Percentiles rank a stretch among this genome's conserved stretches.
Evolutionary conservation across 2,329 filamentous ascomycete genomes (phyloP).

Genomic region (Apiospora pterosperma): DNA sequence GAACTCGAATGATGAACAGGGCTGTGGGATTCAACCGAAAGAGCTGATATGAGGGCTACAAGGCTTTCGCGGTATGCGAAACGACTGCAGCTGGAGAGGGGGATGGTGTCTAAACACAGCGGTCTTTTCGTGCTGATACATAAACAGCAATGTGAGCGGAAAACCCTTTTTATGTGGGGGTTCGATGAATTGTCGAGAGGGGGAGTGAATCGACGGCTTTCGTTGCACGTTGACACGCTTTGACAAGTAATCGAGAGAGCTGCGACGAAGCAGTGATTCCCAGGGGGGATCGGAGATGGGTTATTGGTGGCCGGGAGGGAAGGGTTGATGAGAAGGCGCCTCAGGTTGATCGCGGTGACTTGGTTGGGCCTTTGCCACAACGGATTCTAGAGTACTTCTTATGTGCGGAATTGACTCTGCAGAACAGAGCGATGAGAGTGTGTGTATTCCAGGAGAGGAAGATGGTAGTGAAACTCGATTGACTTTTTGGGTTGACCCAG

Average conservation of each 20-base stretch:
- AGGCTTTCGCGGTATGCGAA: conserved; percentile 93
- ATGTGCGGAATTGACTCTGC: background rate
- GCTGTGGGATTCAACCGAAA: conserved; percentile 72
- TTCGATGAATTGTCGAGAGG: conserved; percentile 11
- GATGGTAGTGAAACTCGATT: background rate
- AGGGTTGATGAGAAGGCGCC: conserved; percentile 6
- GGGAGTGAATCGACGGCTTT: conserved; percentile 8
- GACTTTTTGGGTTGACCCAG: conserved; percentile 1
- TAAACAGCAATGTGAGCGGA: conserved; percentile 66
- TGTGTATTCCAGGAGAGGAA: background rate
- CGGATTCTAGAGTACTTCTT: background rate
- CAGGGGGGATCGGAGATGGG: conserved; percentile 6
- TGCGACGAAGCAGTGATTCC: conserved; percentile 1
- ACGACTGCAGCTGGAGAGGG: conserved; percentile 94
- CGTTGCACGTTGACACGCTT: conserved; percentile 12
- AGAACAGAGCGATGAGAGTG: background rate
- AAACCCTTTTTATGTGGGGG: conserved; percentile 27
- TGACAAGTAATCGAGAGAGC: conserved; percentile 8
- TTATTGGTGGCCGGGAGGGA: background rate
- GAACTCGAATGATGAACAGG: conserved; percentile 41
- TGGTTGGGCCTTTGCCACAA: background rate
- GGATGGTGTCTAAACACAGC: conserved; percentile 91
- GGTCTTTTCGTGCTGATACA: conserved; percentile 94
- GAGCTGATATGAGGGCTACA: conserved; percentile 86
- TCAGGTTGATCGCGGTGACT: too few species aligned